These are phyloP conservation scores for Coccomyxa sp. DNA, from an alignment of 139 green algal species.

Conservation along the genomic window DNA sequence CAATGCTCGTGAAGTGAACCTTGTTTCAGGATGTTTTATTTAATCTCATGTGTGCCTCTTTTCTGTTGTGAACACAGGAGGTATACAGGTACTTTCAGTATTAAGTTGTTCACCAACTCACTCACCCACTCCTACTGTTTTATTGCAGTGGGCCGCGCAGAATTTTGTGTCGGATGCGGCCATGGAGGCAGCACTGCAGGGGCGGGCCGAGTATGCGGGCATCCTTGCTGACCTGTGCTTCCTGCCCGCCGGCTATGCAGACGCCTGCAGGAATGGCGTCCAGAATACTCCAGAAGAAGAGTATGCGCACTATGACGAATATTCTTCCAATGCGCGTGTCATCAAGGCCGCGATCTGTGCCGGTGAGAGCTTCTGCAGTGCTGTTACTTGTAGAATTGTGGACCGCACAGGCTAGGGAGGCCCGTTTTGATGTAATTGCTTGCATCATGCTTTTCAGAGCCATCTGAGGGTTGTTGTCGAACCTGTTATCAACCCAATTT, in stretches of 20 bases:
- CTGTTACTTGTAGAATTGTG: too few relatives aligned
- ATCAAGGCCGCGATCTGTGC: conserved; percentile 54
- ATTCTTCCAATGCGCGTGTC: conserved; percentile 49
- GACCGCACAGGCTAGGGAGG: too few relatives aligned
- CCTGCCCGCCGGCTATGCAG: conserved; percentile 31
- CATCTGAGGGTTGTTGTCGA: too few relatives aligned
- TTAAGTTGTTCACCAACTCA: too few relatives aligned
- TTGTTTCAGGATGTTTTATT: too few relatives aligned
- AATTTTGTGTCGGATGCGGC: conserved; percentile 50
- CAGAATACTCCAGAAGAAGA: not conserved
- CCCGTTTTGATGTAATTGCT: too few relatives aligned
- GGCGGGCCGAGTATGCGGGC: conserved; percentile 62
- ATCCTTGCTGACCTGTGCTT: conserved; percentile 72
- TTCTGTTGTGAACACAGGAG: too few relatives aligned
- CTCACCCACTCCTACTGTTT: not conserved
- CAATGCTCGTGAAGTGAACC: not conserved
- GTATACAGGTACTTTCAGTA: too few relatives aligned
- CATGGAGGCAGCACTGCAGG: conserved; percentile 61
- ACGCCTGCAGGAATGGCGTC: not conserved
- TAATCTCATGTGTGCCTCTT: too few relatives aligned
- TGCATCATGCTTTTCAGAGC: too few relatives aligned
- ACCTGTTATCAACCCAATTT: too few relatives aligned
- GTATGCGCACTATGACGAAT: conserved; percentile 2
- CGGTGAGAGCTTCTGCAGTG: conserved; percentile 2
- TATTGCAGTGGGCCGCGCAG: not conserved